Percentiles rank a stretch among this genome's conserved stretches.
Conservation (phyloP, 2,329 filamentous ascomycete species). For the Alternaria solani region DNA sequence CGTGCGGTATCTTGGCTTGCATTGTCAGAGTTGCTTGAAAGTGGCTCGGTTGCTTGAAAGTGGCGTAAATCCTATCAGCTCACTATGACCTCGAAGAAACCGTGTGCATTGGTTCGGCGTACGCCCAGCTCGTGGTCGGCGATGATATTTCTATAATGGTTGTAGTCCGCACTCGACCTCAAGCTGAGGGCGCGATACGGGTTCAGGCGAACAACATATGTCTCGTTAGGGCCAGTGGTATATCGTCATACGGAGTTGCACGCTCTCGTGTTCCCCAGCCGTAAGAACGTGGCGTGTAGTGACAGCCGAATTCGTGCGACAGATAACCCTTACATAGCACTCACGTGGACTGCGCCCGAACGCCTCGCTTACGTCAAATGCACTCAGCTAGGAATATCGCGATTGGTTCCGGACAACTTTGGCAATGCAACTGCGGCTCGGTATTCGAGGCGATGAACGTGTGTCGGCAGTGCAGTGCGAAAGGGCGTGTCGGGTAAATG, state of each 20-base stretch:
- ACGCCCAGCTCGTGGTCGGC: neutral
- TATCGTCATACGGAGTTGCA: neutral
- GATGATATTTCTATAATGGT: neutral
- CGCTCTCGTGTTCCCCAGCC: neutral
- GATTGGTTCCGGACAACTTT: neutral
- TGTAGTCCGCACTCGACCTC: neutral
- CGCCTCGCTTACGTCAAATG: slow-evolving; percentile 9
- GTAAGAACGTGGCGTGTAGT: slow-evolving; percentile 5
- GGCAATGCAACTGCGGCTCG: neutral
- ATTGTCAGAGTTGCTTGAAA: neutral
- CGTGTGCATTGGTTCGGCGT: neutral
- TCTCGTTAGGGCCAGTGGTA: neutral
- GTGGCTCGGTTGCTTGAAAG: neutral
- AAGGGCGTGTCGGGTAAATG: neutral
- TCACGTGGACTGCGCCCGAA: slow-evolving; percentile 15
- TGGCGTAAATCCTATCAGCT: neutral
- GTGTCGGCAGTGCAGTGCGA: slow-evolving; percentile 9
- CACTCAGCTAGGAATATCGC: neutral
- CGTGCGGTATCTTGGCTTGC: neutral
- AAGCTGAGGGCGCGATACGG: neutral
- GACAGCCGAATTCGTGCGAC: slow-evolving; percentile 10
- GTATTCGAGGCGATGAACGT: neutral
- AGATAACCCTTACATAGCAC: slow-evolving; percentile 6
- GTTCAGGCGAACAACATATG: neutral
- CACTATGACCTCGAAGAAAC: neutral